Base-by-base conservation (phyloP, 2,329 filamentous ascomycete genomes). In the Aspergillus ochraceoroseus region DNA sequence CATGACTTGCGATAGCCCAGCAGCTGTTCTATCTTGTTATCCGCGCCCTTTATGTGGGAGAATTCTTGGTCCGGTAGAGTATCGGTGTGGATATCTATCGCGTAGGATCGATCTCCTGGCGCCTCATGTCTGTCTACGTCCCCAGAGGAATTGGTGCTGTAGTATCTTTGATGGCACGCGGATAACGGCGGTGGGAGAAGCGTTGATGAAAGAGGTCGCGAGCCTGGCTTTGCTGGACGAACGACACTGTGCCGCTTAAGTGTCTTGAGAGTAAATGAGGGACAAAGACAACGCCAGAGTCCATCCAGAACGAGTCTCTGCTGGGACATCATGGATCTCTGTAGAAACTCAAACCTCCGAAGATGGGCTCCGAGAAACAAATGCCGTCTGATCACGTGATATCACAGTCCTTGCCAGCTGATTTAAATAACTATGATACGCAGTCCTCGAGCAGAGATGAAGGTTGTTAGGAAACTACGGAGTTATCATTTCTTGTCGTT, bases 251-350 rank as follows among this genome's bases (percentile, higher is more conserved):
- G 43, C 8, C 47, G 49, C 32, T 31, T 43, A n/a, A 62, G 34
- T 9, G 44, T 36, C 9, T 48, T 40, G 2, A 43, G 41, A 9
- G 43, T 51, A 23, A 65, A 64, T 9, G 62, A 64, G 30, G 64
- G 65, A 52, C 65, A 65, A 22, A 70, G 52, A 43, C 59, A 67
- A 43, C 61, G 61, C 65, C 65, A 69, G 33, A 69, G 52, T 23
- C 61, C 64, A 51, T 67, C 65, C 20, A 64, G 46, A 31, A 61
- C 47, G 18, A 63, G 43, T 27, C 49, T 47, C 46, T 41, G 53
- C 38, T 48, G 54, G 39, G 61, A 55, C 66, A 69, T 68, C 29
- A 50, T 51, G 52, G 46, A 41, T 45, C 39, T 43, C 46, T 47
- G 32, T 23, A 26, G 36, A 26, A 37, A 26, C 27, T 18, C 23